phyloP scores from a whole-genome alignment of 2,329 filamentous ascomycete species.

The Coniella vitis region DNA sequence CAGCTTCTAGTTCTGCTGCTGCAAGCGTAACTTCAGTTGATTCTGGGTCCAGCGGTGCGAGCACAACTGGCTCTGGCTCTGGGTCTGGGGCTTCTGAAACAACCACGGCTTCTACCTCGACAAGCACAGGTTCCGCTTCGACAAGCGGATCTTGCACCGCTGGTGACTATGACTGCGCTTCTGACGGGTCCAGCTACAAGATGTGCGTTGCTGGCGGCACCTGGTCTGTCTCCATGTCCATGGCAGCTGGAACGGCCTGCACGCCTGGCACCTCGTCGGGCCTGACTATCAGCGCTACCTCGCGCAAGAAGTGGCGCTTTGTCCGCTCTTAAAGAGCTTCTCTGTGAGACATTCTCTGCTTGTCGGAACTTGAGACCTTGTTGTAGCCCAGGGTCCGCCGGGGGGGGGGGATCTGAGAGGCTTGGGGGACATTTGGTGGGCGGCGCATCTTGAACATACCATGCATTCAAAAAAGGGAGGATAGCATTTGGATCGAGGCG shows the following conservation, averaged over 20 bases:
- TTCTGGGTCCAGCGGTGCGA: not conserved
- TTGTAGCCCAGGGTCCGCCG: not conserved
- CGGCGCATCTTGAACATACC: too few relatives aligned
- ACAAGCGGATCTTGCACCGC: constrained; percentile 11
- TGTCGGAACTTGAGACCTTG: not conserved
- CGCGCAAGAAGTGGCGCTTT: constrained; percentile 7
- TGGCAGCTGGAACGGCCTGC: constrained; percentile 25
- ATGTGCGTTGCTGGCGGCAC: constrained; percentile 10
- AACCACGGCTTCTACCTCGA: constrained; percentile 18
- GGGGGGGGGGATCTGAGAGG: not conserved
- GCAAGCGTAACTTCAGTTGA: constrained; percentile 15
- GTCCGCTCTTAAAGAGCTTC: not conserved
- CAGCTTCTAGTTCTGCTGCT: constrained; percentile 29
- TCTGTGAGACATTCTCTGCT: not conserved
- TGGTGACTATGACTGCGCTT: constrained; percentile 10
- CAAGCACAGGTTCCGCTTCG: constrained; percentile 9
- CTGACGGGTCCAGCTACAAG: constrained; percentile 6
- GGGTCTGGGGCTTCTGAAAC: constrained; percentile 19
- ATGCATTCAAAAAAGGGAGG: not conserved
- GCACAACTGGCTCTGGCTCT: constrained; percentile 23
- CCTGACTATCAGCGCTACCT: constrained; percentile 17
- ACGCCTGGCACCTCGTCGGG: constrained; percentile 21
- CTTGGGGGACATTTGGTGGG: too few relatives aligned
- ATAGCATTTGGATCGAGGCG: constrained; percentile 1
- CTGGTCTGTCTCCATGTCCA: constrained; percentile 24